Evolutionary conservation across 257 asterid species (phyloP), one percentile per base, ranked within the genome.

Genomic region (Perilla frutescens): DNA sequence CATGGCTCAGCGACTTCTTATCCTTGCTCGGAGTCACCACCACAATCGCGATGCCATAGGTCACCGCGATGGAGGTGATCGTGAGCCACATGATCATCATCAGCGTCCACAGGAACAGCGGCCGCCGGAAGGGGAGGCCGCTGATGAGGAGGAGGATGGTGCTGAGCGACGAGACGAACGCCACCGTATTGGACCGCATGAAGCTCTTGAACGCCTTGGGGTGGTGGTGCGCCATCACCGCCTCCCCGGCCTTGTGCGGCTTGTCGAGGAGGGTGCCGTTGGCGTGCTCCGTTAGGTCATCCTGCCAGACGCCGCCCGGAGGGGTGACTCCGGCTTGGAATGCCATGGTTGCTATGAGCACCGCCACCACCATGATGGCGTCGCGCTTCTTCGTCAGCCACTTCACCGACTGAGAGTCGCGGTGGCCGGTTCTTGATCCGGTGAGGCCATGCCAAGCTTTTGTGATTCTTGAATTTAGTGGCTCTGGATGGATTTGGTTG

Each of bases 31-130:
- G 90, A 1, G 88, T 74, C 14, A 83, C 71, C 15, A 72, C 84
- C 6, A 45, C 64, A 7, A 84, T 64, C 0, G 86, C 64, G 57
- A 84, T 57, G 0, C 80, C 86, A 29, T 76, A 89, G 7, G 89
- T 85, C 2, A 74, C 70, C 5, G 92, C 88, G 3, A 61, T 51
- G 0, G 87, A 56, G 0, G 86, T 76, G 8, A 89, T 34, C 2
- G 89, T 77, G 15, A 76, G 11, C 92, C 92, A 85, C 92, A 89
- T 87, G n/a, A 81, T 69, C 40, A 85, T 77, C 89, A 85, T 89
- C 77, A 89, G 51, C 26, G 71, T 58, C 92, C 89, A 86, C 81
- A 83, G 54, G 59, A 83, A 80, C 0, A 81, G 11, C 68, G 39
- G 65, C 6, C 77, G 78, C 44, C 34, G 70, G 32, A 88, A 83